Percentiles rank a stretch among this genome's conserved stretches.
These are phyloP conservation scores for Peterozyma xylosa DNA, from an alignment of 805 yeast species.

Conservation along the genomic window DNA sequence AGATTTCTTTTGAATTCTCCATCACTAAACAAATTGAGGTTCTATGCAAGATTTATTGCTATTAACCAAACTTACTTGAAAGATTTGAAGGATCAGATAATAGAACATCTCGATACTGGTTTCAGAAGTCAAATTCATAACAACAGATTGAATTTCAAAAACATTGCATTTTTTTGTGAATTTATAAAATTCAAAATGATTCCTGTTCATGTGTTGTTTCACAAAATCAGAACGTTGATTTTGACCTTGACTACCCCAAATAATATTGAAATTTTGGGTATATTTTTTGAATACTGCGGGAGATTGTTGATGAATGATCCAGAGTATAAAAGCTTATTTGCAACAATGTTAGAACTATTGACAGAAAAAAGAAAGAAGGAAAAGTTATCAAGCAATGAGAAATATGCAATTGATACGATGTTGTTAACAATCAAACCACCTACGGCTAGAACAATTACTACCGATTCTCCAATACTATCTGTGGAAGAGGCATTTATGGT, in stretches of 20 bases:
- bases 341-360: slow-evolving; percentile 52
- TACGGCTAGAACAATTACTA: slow-evolving; percentile 24
- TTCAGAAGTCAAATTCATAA: slow-evolving; percentile 55
- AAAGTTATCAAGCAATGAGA: slow-evolving; percentile 44
- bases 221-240: slow-evolving; percentile 59
- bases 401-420: slow-evolving; percentile 51
- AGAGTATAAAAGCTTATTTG: slow-evolving; percentile 52
- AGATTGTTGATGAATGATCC: slow-evolving; percentile 49
- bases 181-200: slow-evolving; percentile 68
- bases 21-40: slow-evolving; percentile 36
- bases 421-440: slow-evolving; percentile 52
- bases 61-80: slow-evolving; percentile 41
- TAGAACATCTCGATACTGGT: slow-evolving; percentile 48
- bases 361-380: slow-evolving; percentile 41
- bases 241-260: slow-evolving; percentile 40
- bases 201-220: slow-evolving; percentile 65
- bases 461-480: slow-evolving; percentile 17
- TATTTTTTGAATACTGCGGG: slow-evolving; percentile 73
- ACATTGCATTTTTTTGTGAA: slow-evolving; percentile 62
- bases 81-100: slow-evolving; percentile 43
- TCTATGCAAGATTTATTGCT: slow-evolving; percentile 65
- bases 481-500: slow-evolving; percentile 42
- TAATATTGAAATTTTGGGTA: slow-evolving; percentile 61
- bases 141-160: slow-evolving; percentile 42
- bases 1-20: slow-evolving; percentile 45